Conservation (phyloP, 108 stramenopile species). For the Heterococcus sp. region DNA sequence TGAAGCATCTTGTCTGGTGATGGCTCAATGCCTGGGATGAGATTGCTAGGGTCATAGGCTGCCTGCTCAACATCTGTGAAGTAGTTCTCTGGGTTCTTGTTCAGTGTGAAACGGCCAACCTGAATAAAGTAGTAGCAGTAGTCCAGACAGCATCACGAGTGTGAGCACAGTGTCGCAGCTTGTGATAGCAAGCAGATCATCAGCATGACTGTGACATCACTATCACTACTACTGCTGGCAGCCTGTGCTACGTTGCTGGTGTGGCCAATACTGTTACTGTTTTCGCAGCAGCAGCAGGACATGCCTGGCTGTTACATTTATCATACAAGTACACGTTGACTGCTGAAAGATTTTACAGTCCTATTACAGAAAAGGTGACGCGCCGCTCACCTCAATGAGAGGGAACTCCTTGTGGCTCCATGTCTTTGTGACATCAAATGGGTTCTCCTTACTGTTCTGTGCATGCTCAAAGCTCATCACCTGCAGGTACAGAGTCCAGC, state of each 20-base stretch:
- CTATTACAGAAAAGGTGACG: too few relatives aligned
- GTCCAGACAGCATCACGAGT: too few relatives aligned
- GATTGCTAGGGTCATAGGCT: slow-evolving; percentile 66
- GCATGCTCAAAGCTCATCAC: slow-evolving; percentile 66
- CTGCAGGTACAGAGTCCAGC: slow-evolving; percentile 46
- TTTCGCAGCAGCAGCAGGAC: not conserved
- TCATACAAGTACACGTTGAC: not conserved
- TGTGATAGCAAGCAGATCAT: not conserved
- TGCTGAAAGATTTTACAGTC: too few relatives aligned
- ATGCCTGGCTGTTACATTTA: not conserved
- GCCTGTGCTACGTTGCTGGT: too few relatives aligned
- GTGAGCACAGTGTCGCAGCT: not conserved
- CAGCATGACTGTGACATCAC: too few relatives aligned
- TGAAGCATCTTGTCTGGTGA: slow-evolving; percentile 70
- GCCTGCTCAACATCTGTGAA: slow-evolving; percentile 69
- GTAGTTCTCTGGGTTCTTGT: slow-evolving; percentile 68
- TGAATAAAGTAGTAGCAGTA: slow-evolving; percentile 32
- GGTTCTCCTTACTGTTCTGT: slow-evolving; percentile 48
- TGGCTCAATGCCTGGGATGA: slow-evolving; percentile 70
- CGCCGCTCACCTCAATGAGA: slow-evolving; percentile 28
- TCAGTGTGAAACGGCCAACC: slow-evolving; percentile 65
- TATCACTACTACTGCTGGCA: too few relatives aligned
- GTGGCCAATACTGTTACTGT: too few relatives aligned
- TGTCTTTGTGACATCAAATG: slow-evolving; percentile 70
- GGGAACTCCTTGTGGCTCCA: slow-evolving; percentile 68